Evolutionary conservation across 495 filamentous ascomycete species (phyloP), one percentile per base, ranked within the genome.

Genomic region (Penicillium goetzii): DNA sequence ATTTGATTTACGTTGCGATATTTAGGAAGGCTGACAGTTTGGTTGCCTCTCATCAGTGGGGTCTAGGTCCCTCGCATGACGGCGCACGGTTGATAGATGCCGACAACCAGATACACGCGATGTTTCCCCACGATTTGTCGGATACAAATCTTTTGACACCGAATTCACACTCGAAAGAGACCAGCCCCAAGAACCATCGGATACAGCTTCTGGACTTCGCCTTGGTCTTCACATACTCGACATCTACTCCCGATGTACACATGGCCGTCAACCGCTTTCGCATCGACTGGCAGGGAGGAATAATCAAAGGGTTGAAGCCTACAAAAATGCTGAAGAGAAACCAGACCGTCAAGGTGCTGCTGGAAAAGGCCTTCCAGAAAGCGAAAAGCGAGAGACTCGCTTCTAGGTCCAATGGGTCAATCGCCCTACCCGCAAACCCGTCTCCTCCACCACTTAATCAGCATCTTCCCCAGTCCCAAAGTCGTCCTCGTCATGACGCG

Each of bases 121-220:
- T 68, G 19, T 63, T 84, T 47, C 60, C 73, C 26, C 55, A 41
- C 36, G 65, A 71, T 25, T 70, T 68, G 17, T 28, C 70, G 14
- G 53, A 71, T 57, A n/a, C 63, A 19, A 25, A 65, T 43, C 34
- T 36, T 15, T 32, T 53, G 32, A 55, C 47, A 11, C 60, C 68
- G 4, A 51, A 63, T 19, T 43, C 57, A 19, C 51, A 67, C 1
- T 54, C 72, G 15, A 61, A 69, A 9, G 71, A 67, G n/a, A 54
- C 68, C 8, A 61, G 65, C 17, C 68, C 69, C n/a, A 62, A 63
- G 34, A 78, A 74, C 4, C 71, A 71, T 10, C 49, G 63, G 1
- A 70, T 83, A 21, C 70, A 77, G 53, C 58, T 84, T 41, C 45
- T 68, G 1, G 73, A 77, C 43, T 80, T 80, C 57, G 74, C 76